Evolutionary conservation across 768 basidiomycete genomes (phyloP).

Genomic region (Omphalotus guepiniiformis): DNA sequence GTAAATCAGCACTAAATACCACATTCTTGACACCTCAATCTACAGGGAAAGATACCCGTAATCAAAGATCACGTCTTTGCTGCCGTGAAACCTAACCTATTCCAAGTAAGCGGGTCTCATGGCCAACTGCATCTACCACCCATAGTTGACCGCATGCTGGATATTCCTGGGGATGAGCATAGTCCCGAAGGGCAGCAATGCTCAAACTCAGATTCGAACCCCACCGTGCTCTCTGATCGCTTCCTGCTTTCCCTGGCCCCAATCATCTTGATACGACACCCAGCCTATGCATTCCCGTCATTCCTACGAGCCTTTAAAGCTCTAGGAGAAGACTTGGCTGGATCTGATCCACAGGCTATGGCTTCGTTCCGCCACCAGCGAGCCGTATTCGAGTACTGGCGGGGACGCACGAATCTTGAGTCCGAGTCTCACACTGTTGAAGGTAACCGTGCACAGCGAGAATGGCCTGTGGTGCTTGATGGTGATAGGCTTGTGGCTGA

Average conservation of each 20-base stretch:
- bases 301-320: neutral
- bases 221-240: constrained; percentile 3
- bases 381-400: constrained; percentile 3
- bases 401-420: too few relatives aligned
- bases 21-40: neutral
- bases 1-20: neutral
- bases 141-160: constrained; percentile 4
- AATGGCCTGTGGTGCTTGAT: constrained; percentile 5
- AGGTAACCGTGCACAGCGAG: too few relatives aligned
- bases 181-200: neutral
- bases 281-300: neutral
- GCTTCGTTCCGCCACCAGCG: neutral
- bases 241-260: neutral
- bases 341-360: neutral
- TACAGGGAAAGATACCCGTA: constrained; percentile 1
- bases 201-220: neutral
- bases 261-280: constrained; percentile 6
- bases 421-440: too few relatives aligned
- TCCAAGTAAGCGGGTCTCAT: neutral
- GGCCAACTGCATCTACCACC: neutral
- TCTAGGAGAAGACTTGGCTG: neutral
- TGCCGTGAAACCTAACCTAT: neutral
- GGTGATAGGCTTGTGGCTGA: constrained; percentile 4
- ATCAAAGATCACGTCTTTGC: constrained; percentile 4
- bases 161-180: neutral